These are phyloP conservation scores for Apiospora marii DNA, from an alignment of 2,329 filamentous ascomycete species.

Conservation along the genomic window DNA sequence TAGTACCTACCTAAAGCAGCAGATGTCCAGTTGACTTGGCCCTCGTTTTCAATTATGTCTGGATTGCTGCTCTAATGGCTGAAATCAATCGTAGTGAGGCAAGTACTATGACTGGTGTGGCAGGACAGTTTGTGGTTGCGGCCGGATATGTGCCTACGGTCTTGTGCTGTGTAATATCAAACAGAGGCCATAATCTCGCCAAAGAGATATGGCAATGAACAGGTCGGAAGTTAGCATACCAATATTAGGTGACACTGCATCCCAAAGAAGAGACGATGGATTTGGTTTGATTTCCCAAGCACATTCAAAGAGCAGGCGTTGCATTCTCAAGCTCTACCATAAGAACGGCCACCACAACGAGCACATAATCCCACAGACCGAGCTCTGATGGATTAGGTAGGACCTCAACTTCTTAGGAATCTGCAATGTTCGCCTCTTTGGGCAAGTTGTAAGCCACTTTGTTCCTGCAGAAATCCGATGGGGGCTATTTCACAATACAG, in stretches of 20 bases:
- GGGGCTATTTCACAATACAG: not conserved
- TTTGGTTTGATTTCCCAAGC: not conserved
- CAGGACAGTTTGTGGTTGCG: not conserved
- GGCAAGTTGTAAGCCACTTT: not conserved
- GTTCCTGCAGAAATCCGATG: too few species aligned
- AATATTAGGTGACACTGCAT: not conserved
- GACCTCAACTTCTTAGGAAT: not conserved
- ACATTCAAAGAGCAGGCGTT: not conserved
- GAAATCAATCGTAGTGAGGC: not conserved
- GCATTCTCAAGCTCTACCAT: not conserved
- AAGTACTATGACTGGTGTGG: not conserved
- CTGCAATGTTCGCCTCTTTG: not conserved
- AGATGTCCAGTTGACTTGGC: not conserved
- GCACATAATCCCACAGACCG: not conserved
- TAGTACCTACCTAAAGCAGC: not conserved
- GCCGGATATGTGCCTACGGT: not conserved
- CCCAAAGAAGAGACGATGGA: not conserved
- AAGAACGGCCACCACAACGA: not conserved
- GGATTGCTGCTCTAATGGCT: not conserved
- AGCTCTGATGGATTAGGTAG: not conserved
- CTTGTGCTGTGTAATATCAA: not conserved
- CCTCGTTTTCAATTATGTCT: not conserved
- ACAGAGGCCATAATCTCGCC: not conserved
- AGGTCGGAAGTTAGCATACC: not conserved
- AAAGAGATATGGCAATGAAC: not conserved